Evolutionary conservation across 2,329 filamentous ascomycete species (phyloP), one percentile per base, ranked within the genome.

Genomic region (Aureobasidium sp.): DNA sequence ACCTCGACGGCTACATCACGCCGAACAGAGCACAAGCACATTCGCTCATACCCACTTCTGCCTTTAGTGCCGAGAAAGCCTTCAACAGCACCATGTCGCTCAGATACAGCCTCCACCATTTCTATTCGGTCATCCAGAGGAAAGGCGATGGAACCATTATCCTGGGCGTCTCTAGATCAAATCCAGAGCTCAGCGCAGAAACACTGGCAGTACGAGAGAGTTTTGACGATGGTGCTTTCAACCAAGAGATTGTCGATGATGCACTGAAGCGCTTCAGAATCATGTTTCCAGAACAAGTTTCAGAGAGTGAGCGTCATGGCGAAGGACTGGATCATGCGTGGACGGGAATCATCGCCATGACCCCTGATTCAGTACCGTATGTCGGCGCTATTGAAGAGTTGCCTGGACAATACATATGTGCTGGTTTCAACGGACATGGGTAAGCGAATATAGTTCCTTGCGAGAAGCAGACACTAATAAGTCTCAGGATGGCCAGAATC

Each of bases 81-180:
- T 67, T 79, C 5, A 66, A 64, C 14, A 75, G 67, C 54, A 81
- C 79, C 0, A 76, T 78, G 66, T 79, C 78, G 1, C 66, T 81
- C 14, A 73, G 78, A 9, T 77, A 80, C 60, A 74, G 74, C 45
- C 70, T 80, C 1, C 70, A 75, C 31, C 77, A 79, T 64, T 81
- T 79, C 70, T 81, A 79, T 67, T 80, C 78, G 0, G 67, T 81
- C n/a, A 78, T 78, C 17, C 78, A 80, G 65, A 71, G 78, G 4
- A 67, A 69, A 48, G 69, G 69, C 1, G 77, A 79, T 60, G 77
- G 77, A 0, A 76, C 76, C 7, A 64, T 78, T 4, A 70, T 80
- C 7, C 70, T 79, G 3, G 78, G 78, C 0, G 72, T 75, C 2
- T 76, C 77, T 5, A 67, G 75, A n/a, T 70, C 72, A 3, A 79